phyloP scores from a whole-genome alignment of 2,329 filamentous ascomycete species.

The Ramularia endophylla region DNA sequence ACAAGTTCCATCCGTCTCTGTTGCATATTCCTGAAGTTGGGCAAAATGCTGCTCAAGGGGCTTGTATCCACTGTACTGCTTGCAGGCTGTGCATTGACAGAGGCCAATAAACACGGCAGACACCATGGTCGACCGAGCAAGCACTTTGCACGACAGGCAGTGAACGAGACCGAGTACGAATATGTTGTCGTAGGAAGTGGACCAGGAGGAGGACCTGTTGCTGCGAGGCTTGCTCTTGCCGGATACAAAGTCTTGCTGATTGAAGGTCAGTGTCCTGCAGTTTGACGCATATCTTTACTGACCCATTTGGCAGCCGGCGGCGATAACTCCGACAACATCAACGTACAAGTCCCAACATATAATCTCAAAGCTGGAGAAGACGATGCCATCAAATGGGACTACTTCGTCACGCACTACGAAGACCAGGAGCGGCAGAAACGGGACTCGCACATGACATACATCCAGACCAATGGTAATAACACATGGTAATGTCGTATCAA shows the following conservation, averaged over 20 bases:
- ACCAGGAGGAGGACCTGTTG: constrained; percentile 53
- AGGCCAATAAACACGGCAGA: too few species aligned
- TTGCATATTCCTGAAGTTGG: too few species aligned
- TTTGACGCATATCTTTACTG: too few species aligned
- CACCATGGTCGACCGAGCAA: too few species aligned
- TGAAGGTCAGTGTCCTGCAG: constrained; percentile 40
- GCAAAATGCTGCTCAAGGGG: too few species aligned
- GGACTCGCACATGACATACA: constrained; percentile 56
- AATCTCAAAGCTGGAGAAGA: constrained; percentile 37
- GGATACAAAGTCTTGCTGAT: constrained; percentile 57
- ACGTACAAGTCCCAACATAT: too few species aligned
- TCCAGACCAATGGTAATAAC: constrained; percentile 34
- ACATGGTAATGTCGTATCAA: background rate
- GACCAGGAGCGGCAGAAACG: constrained; percentile 48
- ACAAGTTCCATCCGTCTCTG: too few species aligned
- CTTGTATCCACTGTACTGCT: too few species aligned
- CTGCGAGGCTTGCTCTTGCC: constrained; percentile 53
- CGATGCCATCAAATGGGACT: constrained; percentile 54
- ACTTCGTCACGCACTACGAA: constrained; percentile 58
- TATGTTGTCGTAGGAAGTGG: constrained; percentile 59
- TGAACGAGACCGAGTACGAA: constrained; percentile 42
- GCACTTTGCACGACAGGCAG: background rate
- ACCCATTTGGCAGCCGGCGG: too few species aligned
- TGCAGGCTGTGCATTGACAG: too few species aligned
- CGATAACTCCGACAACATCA: too few species aligned